Conservation (phyloP, 2,329 filamentous ascomycete species). For the Talaromyces sp. region DNA sequence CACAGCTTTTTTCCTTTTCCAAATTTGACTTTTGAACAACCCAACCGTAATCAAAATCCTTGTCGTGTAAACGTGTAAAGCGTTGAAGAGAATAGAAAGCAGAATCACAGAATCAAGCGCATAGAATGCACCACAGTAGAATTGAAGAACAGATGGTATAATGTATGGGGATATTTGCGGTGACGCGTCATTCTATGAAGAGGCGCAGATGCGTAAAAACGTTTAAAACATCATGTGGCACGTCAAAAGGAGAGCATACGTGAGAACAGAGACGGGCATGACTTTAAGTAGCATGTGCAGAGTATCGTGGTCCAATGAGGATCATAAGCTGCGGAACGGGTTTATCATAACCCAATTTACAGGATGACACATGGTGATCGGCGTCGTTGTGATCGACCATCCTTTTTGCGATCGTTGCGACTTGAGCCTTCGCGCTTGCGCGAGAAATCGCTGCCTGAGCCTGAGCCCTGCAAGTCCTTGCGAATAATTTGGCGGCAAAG, state of each 20-base stretch:
- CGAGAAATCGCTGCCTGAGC: slow-evolving; percentile 30
- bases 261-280: slow-evolving; percentile 28
- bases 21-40: slow-evolving; percentile 10
- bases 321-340: slow-evolving; percentile 8
- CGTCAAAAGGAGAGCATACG: slow-evolving; percentile 27
- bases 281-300: slow-evolving; percentile 21
- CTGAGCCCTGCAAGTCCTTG: slow-evolving; percentile 58
- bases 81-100: slow-evolving; percentile 12
- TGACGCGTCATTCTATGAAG: slow-evolving; percentile 25
- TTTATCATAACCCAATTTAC: slow-evolving; percentile 21
- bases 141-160: slow-evolving; percentile 21
- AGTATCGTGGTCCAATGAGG: slow-evolving; percentile 16
- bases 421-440: slow-evolving; percentile 40
- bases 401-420: slow-evolving; percentile 39
- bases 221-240: slow-evolving; percentile 25
- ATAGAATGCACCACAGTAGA: neutral
- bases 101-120: neutral
- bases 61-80: slow-evolving; percentile 19
- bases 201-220: slow-evolving; percentile 32
- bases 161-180: slow-evolving; percentile 18
- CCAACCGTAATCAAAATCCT: neutral
- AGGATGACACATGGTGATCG: slow-evolving; percentile 45
- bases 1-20: slow-evolving; percentile 8
- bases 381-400: slow-evolving; percentile 35
- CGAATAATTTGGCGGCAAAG: slow-evolving; percentile 81